Percentiles rank a stretch among this genome's conserved stretches.
phyloP scores from a whole-genome alignment of 2,329 filamentous ascomycete genomes.

The Neopestalotiopsis sp. region DNA sequence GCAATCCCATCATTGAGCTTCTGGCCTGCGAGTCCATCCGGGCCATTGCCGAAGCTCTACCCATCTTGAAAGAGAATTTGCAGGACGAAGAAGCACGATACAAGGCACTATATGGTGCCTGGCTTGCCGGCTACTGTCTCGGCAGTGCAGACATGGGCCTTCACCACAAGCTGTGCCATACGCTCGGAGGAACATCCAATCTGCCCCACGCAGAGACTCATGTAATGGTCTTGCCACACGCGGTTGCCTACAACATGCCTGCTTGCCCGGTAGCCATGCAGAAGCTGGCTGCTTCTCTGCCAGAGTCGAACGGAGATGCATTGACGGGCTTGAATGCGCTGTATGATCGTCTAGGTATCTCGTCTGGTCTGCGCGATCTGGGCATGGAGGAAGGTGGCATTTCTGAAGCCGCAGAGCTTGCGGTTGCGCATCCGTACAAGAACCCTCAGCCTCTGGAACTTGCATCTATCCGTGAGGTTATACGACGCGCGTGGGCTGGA shows the following conservation, averaged over 20 bases:
- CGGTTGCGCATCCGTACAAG: conserved; percentile 62
- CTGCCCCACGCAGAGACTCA: conserved; percentile 71
- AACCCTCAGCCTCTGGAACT: conserved; percentile 62
- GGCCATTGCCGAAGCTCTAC: conserved; percentile 58
- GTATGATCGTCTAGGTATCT: conserved; percentile 57
- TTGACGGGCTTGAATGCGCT: conserved; percentile 61
- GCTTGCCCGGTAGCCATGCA: conserved; percentile 56
- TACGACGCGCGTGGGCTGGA: conserved; percentile 65
- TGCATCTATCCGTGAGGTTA: conserved; percentile 56
- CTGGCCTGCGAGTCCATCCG: conserved; percentile 63
- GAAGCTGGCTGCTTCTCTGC: conserved; percentile 56
- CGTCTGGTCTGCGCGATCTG: conserved; percentile 55
- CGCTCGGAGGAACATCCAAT: conserved; percentile 65
- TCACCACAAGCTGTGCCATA: conserved; percentile 72
- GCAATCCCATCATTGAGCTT: conserved; percentile 63
- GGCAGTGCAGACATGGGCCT: conserved; percentile 66
- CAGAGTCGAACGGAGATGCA: conserved; percentile 62
- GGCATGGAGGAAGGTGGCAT: conserved; percentile 66
- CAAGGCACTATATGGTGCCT: conserved; percentile 65
- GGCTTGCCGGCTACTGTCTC: conserved; percentile 66
- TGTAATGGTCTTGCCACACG: conserved; percentile 66
- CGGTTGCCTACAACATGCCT: conserved; percentile 66
- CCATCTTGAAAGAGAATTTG: conserved; percentile 53
- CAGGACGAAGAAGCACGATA: conserved; percentile 51
- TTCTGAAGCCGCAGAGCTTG: conserved; percentile 63